These are phyloP conservation scores for Trametes hirsuta DNA, from an alignment of 1,284 basidiomycete species.

Conservation along the genomic window DNA sequence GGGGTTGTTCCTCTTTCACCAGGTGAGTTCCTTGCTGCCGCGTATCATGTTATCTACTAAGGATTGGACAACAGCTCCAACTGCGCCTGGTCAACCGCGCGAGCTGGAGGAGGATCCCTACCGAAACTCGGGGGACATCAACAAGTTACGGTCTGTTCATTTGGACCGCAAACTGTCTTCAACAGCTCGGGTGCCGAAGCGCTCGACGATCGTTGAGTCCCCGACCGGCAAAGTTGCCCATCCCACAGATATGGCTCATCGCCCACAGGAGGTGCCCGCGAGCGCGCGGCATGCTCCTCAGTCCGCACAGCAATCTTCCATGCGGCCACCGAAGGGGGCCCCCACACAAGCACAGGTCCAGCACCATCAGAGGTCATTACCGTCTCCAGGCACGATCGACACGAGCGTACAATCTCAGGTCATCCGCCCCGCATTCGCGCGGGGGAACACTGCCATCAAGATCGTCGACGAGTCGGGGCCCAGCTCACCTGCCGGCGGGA, in stretches of 20 bases:
- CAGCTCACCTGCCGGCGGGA: constrained; percentile 62
- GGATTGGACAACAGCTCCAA: constrained; percentile 37
- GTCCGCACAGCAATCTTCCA: constrained; percentile 24
- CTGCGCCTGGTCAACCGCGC: constrained; percentile 37
- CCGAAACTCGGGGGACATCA: constrained; percentile 87
- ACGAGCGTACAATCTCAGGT: constrained; percentile 49
- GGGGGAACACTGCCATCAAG: constrained; percentile 87
- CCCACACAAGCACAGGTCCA: constrained; percentile 27
- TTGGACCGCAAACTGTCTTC: constrained; percentile 95
- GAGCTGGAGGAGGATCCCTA: constrained; percentile 68
- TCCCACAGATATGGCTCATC: constrained; percentile 47
- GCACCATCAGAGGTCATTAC: constrained; percentile 30
- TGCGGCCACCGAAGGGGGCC: constrained; percentile 37
- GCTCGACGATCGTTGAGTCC: constrained; percentile 95
- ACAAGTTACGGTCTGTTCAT: constrained; percentile 92
- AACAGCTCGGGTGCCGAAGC: constrained; percentile 88
- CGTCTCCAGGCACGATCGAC: constrained; percentile 43
- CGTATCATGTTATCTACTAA: neutral
- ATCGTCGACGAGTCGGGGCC: constrained; percentile 86
- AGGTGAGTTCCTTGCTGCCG: constrained; percentile 46
- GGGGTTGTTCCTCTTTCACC: constrained; percentile 86
- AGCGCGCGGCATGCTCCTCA: constrained; percentile 24
- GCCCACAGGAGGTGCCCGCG: constrained; percentile 31
- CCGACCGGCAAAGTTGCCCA: constrained; percentile 90
- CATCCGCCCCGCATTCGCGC: constrained; percentile 74